Conservation (phyloP, 2,329 filamentous ascomycete genomes). For the Alternaria sp. region DNA sequence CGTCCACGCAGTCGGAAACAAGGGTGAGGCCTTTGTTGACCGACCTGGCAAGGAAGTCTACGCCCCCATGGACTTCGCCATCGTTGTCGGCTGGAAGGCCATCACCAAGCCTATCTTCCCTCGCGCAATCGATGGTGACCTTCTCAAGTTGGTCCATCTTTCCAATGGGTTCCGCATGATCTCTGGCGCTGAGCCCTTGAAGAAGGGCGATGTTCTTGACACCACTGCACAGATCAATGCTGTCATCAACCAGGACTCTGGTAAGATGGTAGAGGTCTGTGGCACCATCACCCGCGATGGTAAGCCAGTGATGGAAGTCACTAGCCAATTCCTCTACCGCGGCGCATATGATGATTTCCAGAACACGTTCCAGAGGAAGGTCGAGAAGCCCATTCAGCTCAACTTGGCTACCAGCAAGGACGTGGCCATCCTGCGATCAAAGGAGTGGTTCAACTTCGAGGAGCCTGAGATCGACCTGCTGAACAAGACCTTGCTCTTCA, state of each 20-base stretch:
- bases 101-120: constrained; percentile 99
- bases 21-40: constrained; percentile 95
- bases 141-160: constrained; percentile 93
- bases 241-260: constrained; percentile 96
- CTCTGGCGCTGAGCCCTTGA: constrained; percentile 89
- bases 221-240: constrained; percentile 97
- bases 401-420: constrained; percentile 88
- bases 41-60: constrained; percentile 91
- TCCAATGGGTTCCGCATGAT: constrained; percentile 99
- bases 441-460: constrained; percentile 94
- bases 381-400: constrained; percentile 92
- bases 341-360: constrained; percentile 91
- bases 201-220: constrained; percentile 91
- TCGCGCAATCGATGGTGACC: constrained; percentile 90
- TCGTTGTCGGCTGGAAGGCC: constrained; percentile 98
- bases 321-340: constrained; percentile 96
- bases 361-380: constrained; percentile 98
- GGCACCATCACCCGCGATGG: constrained; percentile 89
- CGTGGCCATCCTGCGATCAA: constrained; percentile 89
- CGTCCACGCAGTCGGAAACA: constrained; percentile 98
- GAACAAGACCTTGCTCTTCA: constrained; percentile 94
- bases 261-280: constrained; percentile 99
- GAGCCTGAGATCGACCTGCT: constrained; percentile 87
- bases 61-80: constrained; percentile 98
- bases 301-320: constrained; percentile 94